Evolutionary conservation across 2,329 filamentous ascomycete genomes (phyloP).

Genomic region (Cryphonectria radicalis): DNA sequence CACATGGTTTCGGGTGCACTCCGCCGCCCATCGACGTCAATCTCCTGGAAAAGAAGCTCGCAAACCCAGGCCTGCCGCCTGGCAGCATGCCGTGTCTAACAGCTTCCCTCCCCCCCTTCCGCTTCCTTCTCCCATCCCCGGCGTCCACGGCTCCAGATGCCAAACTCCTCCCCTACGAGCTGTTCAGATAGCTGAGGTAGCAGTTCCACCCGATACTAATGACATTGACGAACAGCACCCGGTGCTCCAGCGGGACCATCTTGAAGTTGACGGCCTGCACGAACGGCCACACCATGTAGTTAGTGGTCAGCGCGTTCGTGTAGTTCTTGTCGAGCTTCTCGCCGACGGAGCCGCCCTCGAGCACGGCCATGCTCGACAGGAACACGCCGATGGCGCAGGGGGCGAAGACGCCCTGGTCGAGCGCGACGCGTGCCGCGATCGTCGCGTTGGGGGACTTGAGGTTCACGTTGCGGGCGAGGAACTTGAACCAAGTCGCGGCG

Average conservation of each 20-base stretch:
- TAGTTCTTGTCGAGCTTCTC: conserved; percentile 78
- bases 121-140: neutral
- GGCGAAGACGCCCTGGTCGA: conserved; percentile 83
- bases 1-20: neutral
- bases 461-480: conserved; percentile 72
- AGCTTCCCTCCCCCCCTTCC: neutral
- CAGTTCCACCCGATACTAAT: conserved; percentile 72
- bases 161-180: conserved; percentile 36
- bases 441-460: conserved; percentile 69
- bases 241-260: conserved; percentile 79
- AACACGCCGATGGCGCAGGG: conserved; percentile 83
- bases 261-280: conserved; percentile 90
- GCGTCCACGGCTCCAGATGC: neutral
- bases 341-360: conserved; percentile 66
- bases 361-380: conserved; percentile 79
- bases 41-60: neutral
- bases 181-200: conserved; percentile 66
- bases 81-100: neutral
- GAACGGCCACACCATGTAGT: conserved; percentile 86
- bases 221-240: conserved; percentile 85
- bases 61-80: neutral
- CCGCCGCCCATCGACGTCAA: neutral
- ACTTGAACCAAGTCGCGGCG: conserved; percentile 83
- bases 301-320: conserved; percentile 72
- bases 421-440: conserved; percentile 75